Conservation (phyloP, 805 yeast species). For the Yamadazyma paraphyllophila region DNA sequence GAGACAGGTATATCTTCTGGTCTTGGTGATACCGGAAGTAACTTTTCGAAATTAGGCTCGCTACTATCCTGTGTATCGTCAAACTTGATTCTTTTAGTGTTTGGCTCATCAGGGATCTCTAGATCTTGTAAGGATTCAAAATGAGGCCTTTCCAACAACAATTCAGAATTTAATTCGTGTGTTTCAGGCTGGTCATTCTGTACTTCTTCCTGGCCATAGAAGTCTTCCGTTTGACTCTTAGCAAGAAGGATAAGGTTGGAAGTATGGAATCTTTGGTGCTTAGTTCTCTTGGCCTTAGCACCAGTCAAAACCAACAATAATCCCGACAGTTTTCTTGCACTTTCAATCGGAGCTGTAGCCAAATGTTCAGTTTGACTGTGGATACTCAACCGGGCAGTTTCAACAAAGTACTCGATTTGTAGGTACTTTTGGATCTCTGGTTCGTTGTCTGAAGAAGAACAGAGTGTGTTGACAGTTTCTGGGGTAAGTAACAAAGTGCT, state of each 20-base stretch:
- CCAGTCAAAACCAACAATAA: conserved; percentile 75
- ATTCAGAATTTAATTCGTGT: conserved; percentile 68
- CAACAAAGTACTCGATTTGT: conserved; percentile 56
- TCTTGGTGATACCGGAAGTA: conserved; percentile 62
- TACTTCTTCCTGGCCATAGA: conserved; percentile 18
- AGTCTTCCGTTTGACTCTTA: conserved; percentile 35
- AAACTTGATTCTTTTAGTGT: conserved; percentile 37
- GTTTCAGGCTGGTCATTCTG: conserved; percentile 44
- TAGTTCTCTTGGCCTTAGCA: conserved; percentile 83
- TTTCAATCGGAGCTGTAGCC: conserved; percentile 51
- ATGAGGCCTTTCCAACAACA: conserved; percentile 70
- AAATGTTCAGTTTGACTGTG: conserved; percentile 65
- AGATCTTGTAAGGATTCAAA: conserved; percentile 60
- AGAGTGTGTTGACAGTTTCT: conserved; percentile 24
- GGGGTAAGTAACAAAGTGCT: conserved; percentile 41
- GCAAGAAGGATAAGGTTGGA: conserved; percentile 80
- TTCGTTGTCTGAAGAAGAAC: conserved; percentile 30
- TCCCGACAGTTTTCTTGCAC: conserved; percentile 57
- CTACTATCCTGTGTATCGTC: conserved; percentile 30
- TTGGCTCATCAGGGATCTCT: conserved; percentile 33
- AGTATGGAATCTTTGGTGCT: conserved; percentile 69
- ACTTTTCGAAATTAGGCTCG: conserved; percentile 22
- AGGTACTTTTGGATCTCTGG: conserved; percentile 33
- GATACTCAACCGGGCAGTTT: conserved; percentile 61
- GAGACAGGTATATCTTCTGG: conserved; percentile 61